Evolutionary conservation across 1,139 yeast genomes (phyloP).

Genomic region (Hanseniaspora uvarum): DNA sequence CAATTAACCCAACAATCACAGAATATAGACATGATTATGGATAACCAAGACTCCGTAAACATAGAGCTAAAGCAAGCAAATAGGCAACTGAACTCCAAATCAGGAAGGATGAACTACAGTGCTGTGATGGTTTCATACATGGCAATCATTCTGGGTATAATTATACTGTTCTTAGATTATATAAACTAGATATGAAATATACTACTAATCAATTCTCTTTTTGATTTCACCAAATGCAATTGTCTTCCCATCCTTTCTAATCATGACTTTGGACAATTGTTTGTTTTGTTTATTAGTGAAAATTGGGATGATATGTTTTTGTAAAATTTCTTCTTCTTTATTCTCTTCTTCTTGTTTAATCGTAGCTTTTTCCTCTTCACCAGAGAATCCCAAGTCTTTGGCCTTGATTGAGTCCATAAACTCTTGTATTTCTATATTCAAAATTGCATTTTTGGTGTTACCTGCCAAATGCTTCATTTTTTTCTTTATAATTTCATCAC

Average conservation of each 20-base stretch:
- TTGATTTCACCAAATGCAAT: slow-evolving; percentile 74
- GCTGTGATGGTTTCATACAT: slow-evolving; percentile 55
- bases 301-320: slow-evolving; percentile 48
- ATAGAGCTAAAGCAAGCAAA: slow-evolving; percentile 67
- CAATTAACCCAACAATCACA: slow-evolving; percentile 71
- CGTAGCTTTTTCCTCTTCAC: slow-evolving; percentile 41
- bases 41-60: slow-evolving; percentile 62
- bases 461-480: slow-evolving; percentile 51
- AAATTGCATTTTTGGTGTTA: slow-evolving; percentile 9
- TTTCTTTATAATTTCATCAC: slow-evolving; percentile 36
- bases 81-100: slow-evolving; percentile 50
- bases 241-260: slow-evolving; percentile 77
- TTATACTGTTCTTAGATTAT: slow-evolving; percentile 53
- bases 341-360: slow-evolving; percentile 49
- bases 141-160: slow-evolving; percentile 51
- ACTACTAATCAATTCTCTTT: slow-evolving; percentile 20
- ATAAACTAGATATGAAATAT: slow-evolving; percentile 23
- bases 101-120: slow-evolving; percentile 58
- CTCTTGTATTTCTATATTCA: slow-evolving; percentile 15
- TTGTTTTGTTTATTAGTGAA: slow-evolving; percentile 49
- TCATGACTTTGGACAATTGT: slow-evolving; percentile 67
- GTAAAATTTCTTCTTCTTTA: slow-evolving; percentile 66
- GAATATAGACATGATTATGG: slow-evolving; percentile 55
- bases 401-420: slow-evolving; percentile 35
- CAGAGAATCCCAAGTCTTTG: slow-evolving; percentile 55